Evolutionary conservation across 2,329 filamentous ascomycete genomes (phyloP), one percentile per base, ranked within the genome.

Genomic region (Xylaria polymorpha): DNA sequence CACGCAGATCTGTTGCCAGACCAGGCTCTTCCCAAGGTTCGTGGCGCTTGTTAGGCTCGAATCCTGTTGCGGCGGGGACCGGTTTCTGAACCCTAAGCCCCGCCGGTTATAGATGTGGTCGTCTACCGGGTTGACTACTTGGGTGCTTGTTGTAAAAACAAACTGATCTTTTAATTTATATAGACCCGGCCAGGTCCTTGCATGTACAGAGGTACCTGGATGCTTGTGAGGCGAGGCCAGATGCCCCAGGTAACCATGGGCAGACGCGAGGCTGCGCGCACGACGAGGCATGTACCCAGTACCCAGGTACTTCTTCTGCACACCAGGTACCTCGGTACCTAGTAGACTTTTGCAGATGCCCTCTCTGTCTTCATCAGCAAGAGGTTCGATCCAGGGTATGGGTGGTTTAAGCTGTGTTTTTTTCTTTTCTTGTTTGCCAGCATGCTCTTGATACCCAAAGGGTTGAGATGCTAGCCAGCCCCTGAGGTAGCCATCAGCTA

Each of bases 51-150:
- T 56, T 48, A 58, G 53, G 60, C 0, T 55, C 39, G 50, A 43
- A 15, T 18, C 15, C 50, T 51, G 61, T 50, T 41, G 35, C 61
- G 53, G 51, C 32, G 43, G 43, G 43, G 20, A 50, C 61, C 53
- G 25, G 53, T 64, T 7, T 64, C 61, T 64, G 53, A 58, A 41
- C 61, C 61, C 61, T 64, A 58, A 56, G 51, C 43, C 61, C 32
- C 32, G 20, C n/a, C 4, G 61, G 10, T 64, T 7, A 20, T 29
- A n/a, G 51, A 57, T 57, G 41, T 46, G 51, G 51, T 50, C 1
- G 39, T 50, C 61, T 55, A 37, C 46, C 61, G n/a, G 46, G 43
- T 48, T 37, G 32, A 29, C 61, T 57, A 64, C 50, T 22, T 48
- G 61, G 58, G n/a, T 22, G 39, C 41, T 46, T 46, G 44, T 50